Percentiles rank a stretch among this genome's conserved stretches.
phyloP scores from a whole-genome alignment of 495 filamentous ascomycete genomes.

The Hypoxylon fuscum region DNA sequence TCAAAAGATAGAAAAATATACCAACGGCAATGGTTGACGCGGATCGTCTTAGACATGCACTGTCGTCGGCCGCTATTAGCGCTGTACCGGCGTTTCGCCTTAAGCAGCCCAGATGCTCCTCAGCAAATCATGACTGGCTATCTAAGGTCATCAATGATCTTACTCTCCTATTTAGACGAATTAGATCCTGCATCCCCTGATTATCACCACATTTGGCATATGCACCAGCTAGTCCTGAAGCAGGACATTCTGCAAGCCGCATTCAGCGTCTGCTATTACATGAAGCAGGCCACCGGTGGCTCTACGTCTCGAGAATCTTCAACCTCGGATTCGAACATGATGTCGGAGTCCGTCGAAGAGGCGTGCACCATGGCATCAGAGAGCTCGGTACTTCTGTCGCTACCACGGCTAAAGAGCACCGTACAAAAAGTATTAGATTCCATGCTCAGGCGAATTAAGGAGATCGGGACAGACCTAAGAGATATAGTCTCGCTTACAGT shows the following conservation, averaged over 20 bases:
- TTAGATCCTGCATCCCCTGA: slow-evolving; percentile 42
- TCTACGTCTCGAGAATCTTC: slow-evolving; percentile 11
- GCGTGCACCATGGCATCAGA: slow-evolving; percentile 34
- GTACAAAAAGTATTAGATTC: slow-evolving; percentile 45
- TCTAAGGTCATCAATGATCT: slow-evolving; percentile 49
- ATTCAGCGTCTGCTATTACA: slow-evolving; percentile 50
- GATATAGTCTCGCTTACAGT: slow-evolving; percentile 47
- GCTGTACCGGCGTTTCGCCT: slow-evolving; percentile 52
- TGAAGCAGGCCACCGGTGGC: slow-evolving; percentile 39
- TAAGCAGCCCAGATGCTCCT: slow-evolving; percentile 43
- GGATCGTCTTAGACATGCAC: slow-evolving; percentile 48
- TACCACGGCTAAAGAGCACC: slow-evolving; percentile 39
- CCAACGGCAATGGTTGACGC: slow-evolving; percentile 44
- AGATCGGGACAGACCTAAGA: slow-evolving; percentile 45
- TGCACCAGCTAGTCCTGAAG: slow-evolving; percentile 47
- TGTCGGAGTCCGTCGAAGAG: slow-evolving; percentile 32
- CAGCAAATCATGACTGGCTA: slow-evolving; percentile 48
- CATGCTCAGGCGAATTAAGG: slow-evolving; percentile 38
- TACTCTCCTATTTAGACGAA: slow-evolving; percentile 50
- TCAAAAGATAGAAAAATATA: slow-evolving; percentile 36
- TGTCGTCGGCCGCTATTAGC: slow-evolving; percentile 48
- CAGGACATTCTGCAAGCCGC: slow-evolving; percentile 49
- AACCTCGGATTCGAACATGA: slow-evolving; percentile 14
- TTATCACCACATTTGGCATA: slow-evolving; percentile 44
- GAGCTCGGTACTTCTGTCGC: slow-evolving; percentile 40